Conservation (phyloP, 805 yeast genomes). For the Candida nitratophila region DNA sequence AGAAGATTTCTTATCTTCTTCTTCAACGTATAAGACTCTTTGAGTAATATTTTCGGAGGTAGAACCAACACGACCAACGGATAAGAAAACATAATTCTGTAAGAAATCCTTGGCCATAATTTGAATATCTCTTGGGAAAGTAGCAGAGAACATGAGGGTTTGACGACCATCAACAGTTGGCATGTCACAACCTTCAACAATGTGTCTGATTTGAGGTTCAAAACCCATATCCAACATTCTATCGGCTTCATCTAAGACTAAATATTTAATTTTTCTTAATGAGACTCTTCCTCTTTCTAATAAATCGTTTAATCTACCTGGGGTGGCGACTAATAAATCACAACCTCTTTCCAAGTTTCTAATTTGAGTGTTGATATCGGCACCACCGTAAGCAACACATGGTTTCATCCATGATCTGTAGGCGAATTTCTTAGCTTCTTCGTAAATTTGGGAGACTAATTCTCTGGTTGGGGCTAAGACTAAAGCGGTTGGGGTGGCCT, state of each 20-base stretch:
- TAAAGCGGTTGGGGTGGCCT: conserved; percentile 90
- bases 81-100: conserved; percentile 89
- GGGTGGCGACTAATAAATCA: conserved; percentile 95
- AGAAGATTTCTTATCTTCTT: conserved; percentile 84
- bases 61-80: conserved; percentile 99
- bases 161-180: conserved; percentile 87
- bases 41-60: conserved; percentile 98
- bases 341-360: conserved; percentile 89
- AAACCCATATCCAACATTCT: conserved; percentile 99
- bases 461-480: conserved; percentile 99
- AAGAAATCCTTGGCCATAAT: conserved; percentile 95
- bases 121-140: conserved; percentile 98
- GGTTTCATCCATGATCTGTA: conserved; percentile 98
- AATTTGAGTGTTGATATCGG: conserved; percentile 83
- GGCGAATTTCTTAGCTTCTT: conserved; percentile 91
- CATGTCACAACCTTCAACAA: conserved; percentile 97
- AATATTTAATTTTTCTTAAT: conserved; percentile 79
- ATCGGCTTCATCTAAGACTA: conserved; percentile 98
- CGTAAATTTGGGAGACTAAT: conserved; percentile 92
- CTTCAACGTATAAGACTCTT: conserved; percentile 86
- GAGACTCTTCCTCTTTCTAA: conserved; percentile 93
- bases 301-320: conserved; percentile 96
- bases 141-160: conserved; percentile 97
- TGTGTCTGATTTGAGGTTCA: conserved; percentile 98
- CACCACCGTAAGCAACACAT: conserved; percentile 97